Percentiles rank a stretch among this genome's conserved stretches.
Conservation (phyloP, 2,329 filamentous ascomycete species). For the Ilyonectria destructans region DNA sequence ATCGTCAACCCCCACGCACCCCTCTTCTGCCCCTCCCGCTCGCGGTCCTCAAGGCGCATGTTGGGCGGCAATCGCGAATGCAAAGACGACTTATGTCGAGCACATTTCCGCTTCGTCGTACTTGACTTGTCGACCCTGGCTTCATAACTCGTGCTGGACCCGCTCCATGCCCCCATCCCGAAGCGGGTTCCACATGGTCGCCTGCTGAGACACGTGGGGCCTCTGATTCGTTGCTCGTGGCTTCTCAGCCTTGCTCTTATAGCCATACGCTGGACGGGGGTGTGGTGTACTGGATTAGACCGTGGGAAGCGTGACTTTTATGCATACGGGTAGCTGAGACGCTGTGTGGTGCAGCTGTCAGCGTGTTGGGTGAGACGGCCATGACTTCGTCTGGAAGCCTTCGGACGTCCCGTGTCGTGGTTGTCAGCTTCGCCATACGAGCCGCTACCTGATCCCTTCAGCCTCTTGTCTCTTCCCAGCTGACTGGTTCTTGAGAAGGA, state of each 20-base stretch:
- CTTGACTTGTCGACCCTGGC: conserved; percentile 37
- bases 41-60: conserved; percentile 1
- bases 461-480: not conserved
- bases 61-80: conserved; percentile 37
- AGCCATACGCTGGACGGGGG: not conserved
- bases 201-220: conserved; percentile 48
- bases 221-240: conserved; percentile 47
- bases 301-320: not conserved
- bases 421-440: not conserved
- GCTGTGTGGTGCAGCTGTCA: not conserved
- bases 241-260: not conserved
- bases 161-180: conserved; percentile 34
- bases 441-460: not conserved
- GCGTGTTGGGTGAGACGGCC: not conserved
- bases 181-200: conserved; percentile 31
- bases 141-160: conserved; percentile 29
- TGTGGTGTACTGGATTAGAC: not conserved
- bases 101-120: conserved; percentile 38
- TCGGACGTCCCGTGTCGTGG: conserved; percentile 5
- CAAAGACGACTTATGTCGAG: conserved; percentile 21
- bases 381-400: not conserved
- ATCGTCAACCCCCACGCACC: conserved; percentile 15
- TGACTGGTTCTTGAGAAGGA: not conserved
- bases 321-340: not conserved
- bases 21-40: conserved; percentile 29